A percentile compares a stretch with the other conserved stretches of the same genome.
phyloP scores from a whole-genome alignment of 495 filamentous ascomycete species.

The Xylaria sp. region DNA sequence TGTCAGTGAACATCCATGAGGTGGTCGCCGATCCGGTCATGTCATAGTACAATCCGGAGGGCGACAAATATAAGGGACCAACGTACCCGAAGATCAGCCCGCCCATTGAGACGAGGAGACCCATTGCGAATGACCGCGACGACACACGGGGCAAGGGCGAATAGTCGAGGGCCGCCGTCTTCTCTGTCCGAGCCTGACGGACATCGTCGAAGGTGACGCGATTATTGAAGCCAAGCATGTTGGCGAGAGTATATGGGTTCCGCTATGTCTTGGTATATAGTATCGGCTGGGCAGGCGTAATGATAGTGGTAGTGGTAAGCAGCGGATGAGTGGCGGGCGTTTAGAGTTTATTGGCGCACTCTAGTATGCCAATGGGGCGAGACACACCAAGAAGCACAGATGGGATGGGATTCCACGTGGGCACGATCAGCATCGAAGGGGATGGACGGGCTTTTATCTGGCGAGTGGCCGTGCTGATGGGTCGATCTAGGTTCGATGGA shows the following conservation, averaged over 20 bases:
- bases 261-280: background rate
- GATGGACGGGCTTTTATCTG: constrained; percentile 21
- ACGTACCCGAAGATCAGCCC: constrained; percentile 74
- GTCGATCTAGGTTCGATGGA: background rate
- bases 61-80: constrained; percentile 48
- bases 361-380: background rate
- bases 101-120: constrained; percentile 67
- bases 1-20: constrained; percentile 1
- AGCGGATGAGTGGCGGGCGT: background rate
- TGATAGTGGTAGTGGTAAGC: background rate
- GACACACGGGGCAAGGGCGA: constrained; percentile 44
- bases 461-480: background rate
- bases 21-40: background rate
- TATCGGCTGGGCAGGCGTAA: background rate
- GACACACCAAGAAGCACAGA: background rate
- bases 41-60: constrained; percentile 22
- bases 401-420: constrained; percentile 20
- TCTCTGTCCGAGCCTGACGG: background rate
- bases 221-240: constrained; percentile 21
- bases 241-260: constrained; percentile 4
- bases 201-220: constrained; percentile 25
- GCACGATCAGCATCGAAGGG: constrained; percentile 10
- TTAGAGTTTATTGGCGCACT: background rate
- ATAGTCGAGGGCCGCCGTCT: constrained; percentile 29
- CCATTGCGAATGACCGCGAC: constrained; percentile 57